phyloP scores from a whole-genome alignment of 352 stramenopile species.

The Phytophthora pluvialis region DNA sequence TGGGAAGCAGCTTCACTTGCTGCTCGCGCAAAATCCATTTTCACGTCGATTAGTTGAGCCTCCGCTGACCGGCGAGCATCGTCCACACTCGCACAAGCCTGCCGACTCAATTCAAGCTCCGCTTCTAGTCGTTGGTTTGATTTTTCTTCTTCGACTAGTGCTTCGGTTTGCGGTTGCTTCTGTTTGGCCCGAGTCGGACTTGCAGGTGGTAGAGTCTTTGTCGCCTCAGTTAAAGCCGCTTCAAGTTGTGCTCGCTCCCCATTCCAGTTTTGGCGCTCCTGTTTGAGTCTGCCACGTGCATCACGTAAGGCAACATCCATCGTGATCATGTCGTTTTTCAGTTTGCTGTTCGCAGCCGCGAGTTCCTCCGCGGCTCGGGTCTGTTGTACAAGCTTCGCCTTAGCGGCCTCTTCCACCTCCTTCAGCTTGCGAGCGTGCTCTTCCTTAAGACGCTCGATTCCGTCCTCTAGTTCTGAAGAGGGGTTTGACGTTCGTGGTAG shows the following conservation, averaged over 20 bases:
- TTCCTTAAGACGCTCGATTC: constrained; percentile 60
- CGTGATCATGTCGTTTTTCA: constrained; percentile 63
- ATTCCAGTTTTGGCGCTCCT: constrained; percentile 44
- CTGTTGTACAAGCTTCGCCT: constrained; percentile 41
- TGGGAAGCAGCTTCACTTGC: constrained; percentile 39
- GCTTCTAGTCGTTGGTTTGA: constrained; percentile 31
- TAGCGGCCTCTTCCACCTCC: constrained; percentile 43
- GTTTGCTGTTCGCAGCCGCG: constrained; percentile 46
- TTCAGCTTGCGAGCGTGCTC: constrained; percentile 47
- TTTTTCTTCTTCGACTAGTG: constrained; percentile 28
- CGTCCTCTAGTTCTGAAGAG: constrained; percentile 58
- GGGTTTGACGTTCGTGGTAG: constrained; percentile 46
- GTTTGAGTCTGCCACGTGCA: constrained; percentile 45
- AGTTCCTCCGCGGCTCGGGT: constrained; percentile 35
- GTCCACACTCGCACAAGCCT: constrained; percentile 21
- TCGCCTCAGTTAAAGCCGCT: constrained; percentile 26
- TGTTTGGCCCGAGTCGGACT: constrained; percentile 24
- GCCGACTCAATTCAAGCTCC: constrained; percentile 28
- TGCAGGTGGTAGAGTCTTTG: constrained; percentile 28
- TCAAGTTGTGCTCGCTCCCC: constrained; percentile 37
- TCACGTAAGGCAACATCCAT: constrained; percentile 47
- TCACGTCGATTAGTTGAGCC: constrained; percentile 20
- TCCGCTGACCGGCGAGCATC: constrained; percentile 14
- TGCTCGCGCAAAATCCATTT: constrained; percentile 33
- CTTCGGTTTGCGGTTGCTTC: constrained; percentile 19